Evolutionary conservation across 495 filamentous ascomycete genomes (phyloP).

Genomic region (Lasiosphaeria ovina): DNA sequence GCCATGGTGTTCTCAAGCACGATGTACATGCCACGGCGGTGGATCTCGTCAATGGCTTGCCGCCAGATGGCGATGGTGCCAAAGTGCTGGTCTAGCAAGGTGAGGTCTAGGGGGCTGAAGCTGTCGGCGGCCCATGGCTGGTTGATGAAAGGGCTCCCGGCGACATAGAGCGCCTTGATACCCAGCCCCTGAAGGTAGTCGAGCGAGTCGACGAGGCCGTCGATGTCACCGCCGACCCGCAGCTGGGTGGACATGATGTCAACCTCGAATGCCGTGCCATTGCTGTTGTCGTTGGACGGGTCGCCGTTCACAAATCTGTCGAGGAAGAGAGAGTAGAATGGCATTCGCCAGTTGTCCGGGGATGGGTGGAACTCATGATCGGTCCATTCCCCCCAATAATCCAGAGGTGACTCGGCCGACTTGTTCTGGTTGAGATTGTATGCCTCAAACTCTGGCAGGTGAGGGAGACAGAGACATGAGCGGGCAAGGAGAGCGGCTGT

Average conservation of each 20-base stretch:
- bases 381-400: constrained; percentile 62
- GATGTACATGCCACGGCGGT: constrained; percentile 68
- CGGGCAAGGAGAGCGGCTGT: constrained; percentile 14
- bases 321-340: constrained; percentile 66
- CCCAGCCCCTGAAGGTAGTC: constrained; percentile 75
- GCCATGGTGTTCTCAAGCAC: constrained; percentile 69
- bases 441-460: constrained; percentile 49
- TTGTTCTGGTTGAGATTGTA: constrained; percentile 65
- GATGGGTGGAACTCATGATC: constrained; percentile 56
- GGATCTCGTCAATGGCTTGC: constrained; percentile 60
- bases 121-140: constrained; percentile 50
- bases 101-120: constrained; percentile 42
- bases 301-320: constrained; percentile 71
- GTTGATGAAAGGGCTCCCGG: constrained; percentile 50
- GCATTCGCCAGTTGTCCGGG: constrained; percentile 65
- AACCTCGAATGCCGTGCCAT: constrained; percentile 66
- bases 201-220: constrained; percentile 60
- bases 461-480: constrained; percentile 41
- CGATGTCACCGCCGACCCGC: constrained; percentile 66
- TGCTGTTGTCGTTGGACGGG: constrained; percentile 66
- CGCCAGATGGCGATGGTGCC: constrained; percentile 61
- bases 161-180: constrained; percentile 64
- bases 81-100: constrained; percentile 22
- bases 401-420: constrained; percentile 50
- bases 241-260: constrained; percentile 63